Evolutionary conservation across 345 rosid species (phyloP), one percentile per base, ranked within the genome.

Genomic region (Gossypium raimondii): DNA sequence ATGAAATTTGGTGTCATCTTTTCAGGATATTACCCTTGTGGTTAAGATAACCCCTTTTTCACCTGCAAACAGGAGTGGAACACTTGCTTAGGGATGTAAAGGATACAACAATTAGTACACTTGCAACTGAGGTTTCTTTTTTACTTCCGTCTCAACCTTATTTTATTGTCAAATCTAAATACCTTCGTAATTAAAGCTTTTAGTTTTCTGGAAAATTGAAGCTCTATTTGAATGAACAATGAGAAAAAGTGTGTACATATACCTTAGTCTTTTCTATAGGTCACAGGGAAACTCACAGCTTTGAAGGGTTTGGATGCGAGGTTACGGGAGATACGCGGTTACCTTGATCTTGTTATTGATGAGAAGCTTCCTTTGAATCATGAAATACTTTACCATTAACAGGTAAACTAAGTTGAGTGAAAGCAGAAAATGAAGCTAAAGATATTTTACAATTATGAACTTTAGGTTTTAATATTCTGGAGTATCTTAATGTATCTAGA

Each of bases 81-180:
- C 89, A 85, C 81, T 84, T 88, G 80, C 83, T 86, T 12, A 83
- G 92, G 73, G 94, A 89, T 74, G 92, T 87, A 57, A 89, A 88
- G 45, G 94, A 90, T 61, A 86, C 90, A 62, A 90, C 94, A 50
- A 85, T 86, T 48, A 90, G 92, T 79, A 88, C 94, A 10, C 89
- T 90, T 76, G 92, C 92, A 55, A 86, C 84, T 2, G 92, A 90
- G 90, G 90, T 81, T 77, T 44, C 50, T 74, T 64, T 59, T 25
- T 67, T 67, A 44, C 66, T 7, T 4, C 70, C 50, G 57, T 17
- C 22, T 51, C 22, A 2, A 22, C n/a, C 22, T 2, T 60, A 27
- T 60, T 44, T 18, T 4, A 18, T 29, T 27, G 9, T 53, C 50
- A 18, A 2, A 18, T 82, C 10, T 75, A 59, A 11, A 25, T 14